These are phyloP conservation scores for Cyclanthera cordifolia DNA, from an alignment of 306 rosid species.

Conservation along the genomic window DNA sequence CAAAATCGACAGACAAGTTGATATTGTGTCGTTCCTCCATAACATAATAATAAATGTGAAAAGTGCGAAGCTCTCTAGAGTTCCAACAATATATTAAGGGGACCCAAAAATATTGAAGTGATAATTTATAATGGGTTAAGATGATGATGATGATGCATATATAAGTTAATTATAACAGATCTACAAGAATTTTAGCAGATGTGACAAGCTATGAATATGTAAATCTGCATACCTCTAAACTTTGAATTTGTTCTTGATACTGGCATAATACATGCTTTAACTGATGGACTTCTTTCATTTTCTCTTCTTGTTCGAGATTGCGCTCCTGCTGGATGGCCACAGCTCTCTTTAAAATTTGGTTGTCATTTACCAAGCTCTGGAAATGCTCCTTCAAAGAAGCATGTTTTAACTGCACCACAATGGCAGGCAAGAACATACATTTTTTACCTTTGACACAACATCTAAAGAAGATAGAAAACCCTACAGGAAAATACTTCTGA, in stretches of 20 bases:
- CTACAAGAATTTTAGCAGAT: background rate
- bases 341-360: slow-evolving; percentile 33
- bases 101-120: background rate
- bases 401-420: slow-evolving; percentile 18
- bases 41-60: background rate
- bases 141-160: background rate
- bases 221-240: slow-evolving; percentile 20
- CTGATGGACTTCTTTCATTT: slow-evolving; percentile 24
- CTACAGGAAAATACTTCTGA: background rate
- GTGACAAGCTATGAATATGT: too few relatives aligned
- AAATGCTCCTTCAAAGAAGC: slow-evolving; percentile 23
- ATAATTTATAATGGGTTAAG: background rate
- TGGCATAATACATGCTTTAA: slow-evolving; percentile 22
- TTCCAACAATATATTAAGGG: background rate
- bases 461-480: background rate
- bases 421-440: background rate
- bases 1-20: too few relatives aligned
- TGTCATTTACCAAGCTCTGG: slow-evolving; percentile 30
- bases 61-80: too few relatives aligned
- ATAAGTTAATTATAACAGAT: too few relatives aligned
- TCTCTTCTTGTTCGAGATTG: slow-evolving; percentile 29
- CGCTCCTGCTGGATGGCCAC: slow-evolving; percentile 33
- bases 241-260: slow-evolving; percentile 29
- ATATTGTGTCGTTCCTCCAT: background rate
- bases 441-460: background rate